Evolutionary conservation across 345 rosid genomes (phyloP).

Genomic region (Raphanus raphanistrum): DNA sequence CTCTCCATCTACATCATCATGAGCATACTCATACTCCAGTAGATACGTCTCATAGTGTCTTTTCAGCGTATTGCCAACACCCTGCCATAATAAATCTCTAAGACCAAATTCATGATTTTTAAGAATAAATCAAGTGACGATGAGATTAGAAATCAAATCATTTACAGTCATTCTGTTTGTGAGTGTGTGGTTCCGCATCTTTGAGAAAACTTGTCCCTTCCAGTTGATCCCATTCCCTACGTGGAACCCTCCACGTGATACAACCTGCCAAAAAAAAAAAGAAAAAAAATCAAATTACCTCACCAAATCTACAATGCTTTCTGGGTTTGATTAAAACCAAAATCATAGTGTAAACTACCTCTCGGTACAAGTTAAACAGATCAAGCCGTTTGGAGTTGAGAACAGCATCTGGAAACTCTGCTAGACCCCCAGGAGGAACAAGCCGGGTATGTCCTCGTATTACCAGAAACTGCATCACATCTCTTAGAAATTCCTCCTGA

Average conservation of each 20-base stretch:
- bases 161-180: slow-evolving; percentile 97
- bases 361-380: slow-evolving; percentile 93
- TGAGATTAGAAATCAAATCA: slow-evolving; percentile 19
- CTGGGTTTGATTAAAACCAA: slow-evolving; percentile 1
- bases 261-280: slow-evolving; percentile 58
- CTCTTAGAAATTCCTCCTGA: slow-evolving; percentile 96
- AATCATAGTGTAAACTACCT: slow-evolving; percentile 47
- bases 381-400: slow-evolving; percentile 96
- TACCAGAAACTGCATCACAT: slow-evolving; percentile 90
- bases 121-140: not conserved
- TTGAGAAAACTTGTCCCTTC: slow-evolving; percentile 99
- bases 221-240: slow-evolving; percentile 99
- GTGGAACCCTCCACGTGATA: slow-evolving; percentile 98
- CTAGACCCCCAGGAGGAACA: slow-evolving; percentile 90
- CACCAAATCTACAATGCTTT: slow-evolving; percentile 16
- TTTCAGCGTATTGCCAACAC: slow-evolving; percentile 94
- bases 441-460: slow-evolving; percentile 96
- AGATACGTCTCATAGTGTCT: slow-evolving; percentile 98
- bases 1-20: slow-evolving; percentile 98
- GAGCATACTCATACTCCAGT: slow-evolving; percentile 93
- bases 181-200: slow-evolving; percentile 95
- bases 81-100: slow-evolving; percentile 44
- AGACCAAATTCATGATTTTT: not conserved
- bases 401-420: slow-evolving; percentile 71
- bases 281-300: slow-evolving; percentile 4